Evolutionary conservation across 306 rosid species (phyloP).

Genomic region (Oemleria cerasiformis): DNA sequence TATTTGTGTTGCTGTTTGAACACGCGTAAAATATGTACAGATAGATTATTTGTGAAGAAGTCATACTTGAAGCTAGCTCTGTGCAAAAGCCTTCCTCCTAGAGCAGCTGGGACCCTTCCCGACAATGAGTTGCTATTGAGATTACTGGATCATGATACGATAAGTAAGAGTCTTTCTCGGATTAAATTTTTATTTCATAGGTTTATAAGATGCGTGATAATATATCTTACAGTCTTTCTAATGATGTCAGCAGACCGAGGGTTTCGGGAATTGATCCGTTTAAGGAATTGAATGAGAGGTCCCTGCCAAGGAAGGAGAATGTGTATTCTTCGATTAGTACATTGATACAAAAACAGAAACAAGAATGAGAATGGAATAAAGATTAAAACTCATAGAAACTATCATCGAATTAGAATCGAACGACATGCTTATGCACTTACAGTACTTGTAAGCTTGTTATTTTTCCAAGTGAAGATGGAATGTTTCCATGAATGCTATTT

Average conservation of each 20-base stretch:
- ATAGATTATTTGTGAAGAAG: conserved; percentile 6
- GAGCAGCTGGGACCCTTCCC: conserved; percentile 77
- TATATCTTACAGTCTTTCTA: conserved; percentile 64
- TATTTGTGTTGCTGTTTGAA: too few relatives aligned
- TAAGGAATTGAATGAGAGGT: conserved; percentile 77
- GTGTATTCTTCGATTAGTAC: conserved; percentile 20
- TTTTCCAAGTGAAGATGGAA: conserved; percentile 79
- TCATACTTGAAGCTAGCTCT: conserved; percentile 98
- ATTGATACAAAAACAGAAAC: conserved; percentile 16
- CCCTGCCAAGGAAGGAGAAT: conserved; percentile 53
- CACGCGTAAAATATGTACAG: conserved; percentile 9
- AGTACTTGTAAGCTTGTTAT: conserved; percentile 62
- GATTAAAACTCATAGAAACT: not conserved
- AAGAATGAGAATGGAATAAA: too few relatives aligned
- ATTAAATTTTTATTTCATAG: conserved; percentile 12
- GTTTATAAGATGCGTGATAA: conserved; percentile 10
- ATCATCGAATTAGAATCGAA: not conserved
- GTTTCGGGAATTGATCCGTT: conserved; percentile 93
- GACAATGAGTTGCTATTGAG: conserved; percentile 75
- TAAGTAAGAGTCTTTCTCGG: conserved; percentile 16
- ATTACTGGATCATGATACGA: conserved; percentile 55
- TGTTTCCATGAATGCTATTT: conserved; percentile 67
- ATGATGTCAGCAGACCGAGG: conserved; percentile 72
- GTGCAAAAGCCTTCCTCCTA: conserved; percentile 90
- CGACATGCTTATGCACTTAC: conserved; percentile 51